A percentile compares a stretch with the other conserved stretches of the same genome.
Evolutionary conservation across 2,329 filamentous ascomycete species (phyloP).

Genomic region (Microcyclospora pomicola): DNA sequence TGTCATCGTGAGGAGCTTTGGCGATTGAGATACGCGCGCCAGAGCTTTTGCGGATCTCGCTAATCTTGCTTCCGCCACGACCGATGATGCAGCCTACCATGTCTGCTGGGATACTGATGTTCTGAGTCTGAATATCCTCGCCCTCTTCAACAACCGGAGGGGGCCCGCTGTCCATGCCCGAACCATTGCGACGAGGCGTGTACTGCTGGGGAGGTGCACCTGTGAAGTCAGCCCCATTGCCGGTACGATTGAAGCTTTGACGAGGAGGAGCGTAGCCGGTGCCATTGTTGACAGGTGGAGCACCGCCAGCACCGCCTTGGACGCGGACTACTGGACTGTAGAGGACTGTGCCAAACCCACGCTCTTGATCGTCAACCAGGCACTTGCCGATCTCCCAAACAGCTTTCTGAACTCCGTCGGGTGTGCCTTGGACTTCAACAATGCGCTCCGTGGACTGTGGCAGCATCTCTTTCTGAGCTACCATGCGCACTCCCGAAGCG

Average conservation of each 20-base stretch:
- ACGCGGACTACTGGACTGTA: conserved; percentile 95
- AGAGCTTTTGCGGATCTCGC: conserved; percentile 93
- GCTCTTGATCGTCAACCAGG: conserved; percentile 93
- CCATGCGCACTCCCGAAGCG: conserved; percentile 92
- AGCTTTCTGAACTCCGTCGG: conserved; percentile 88
- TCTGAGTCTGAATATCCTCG: conserved; percentile 95
- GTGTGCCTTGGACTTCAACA: conserved; percentile 89
- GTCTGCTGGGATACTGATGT: conserved; percentile 97
- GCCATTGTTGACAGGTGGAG: conserved; percentile 37
- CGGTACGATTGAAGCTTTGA: conserved; percentile 77
- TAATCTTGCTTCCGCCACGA: conserved; percentile 89
- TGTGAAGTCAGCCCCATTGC: conserved; percentile 95
- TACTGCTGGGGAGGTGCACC: conserved; percentile 52
- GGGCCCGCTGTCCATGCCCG: conserved; percentile 57
- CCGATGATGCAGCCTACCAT: conserved; percentile 99
- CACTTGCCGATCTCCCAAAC: conserved; percentile 99
- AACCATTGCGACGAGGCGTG: conserved; percentile 54
- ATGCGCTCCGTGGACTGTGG: conserved; percentile 97
- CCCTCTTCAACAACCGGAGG: conserved; percentile 90
- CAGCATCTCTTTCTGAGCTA: conserved; percentile 98
- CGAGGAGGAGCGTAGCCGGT: conserved; percentile 23
- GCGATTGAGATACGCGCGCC: conserved; percentile 95
- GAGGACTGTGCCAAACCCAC: conserved; percentile 88
- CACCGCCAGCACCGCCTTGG: conserved; percentile 45
- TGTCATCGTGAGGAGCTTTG: conserved; percentile 92